Percentiles rank a stretch among this genome's conserved stretches.
These are phyloP conservation scores for Podaxis sp. DNA, from an alignment of 768 basidiomycete genomes.

Conservation along the genomic window DNA sequence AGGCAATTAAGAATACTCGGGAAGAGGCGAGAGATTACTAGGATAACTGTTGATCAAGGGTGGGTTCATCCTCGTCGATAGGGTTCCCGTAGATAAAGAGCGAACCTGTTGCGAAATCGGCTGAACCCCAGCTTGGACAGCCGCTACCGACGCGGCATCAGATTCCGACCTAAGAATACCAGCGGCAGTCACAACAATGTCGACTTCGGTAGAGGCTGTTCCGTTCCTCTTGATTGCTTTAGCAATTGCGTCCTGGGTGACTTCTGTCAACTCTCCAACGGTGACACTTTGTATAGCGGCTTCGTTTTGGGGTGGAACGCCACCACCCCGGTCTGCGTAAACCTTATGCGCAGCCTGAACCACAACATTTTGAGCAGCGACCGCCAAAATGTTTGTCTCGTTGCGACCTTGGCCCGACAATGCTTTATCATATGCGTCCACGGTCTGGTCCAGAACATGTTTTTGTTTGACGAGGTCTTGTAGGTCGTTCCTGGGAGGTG, in stretches of 20 bases:
- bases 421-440: constrained; percentile 74
- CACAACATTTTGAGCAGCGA: constrained; percentile 80
- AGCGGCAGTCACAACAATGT: constrained; percentile 73
- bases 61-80: constrained; percentile 22
- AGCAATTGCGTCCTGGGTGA: constrained; percentile 68
- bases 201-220: constrained; percentile 71
- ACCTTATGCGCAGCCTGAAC: constrained; percentile 76
- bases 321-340: constrained; percentile 44
- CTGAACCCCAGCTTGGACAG: constrained; percentile 8
- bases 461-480: constrained; percentile 79
- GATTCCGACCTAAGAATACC: constrained; percentile 42
- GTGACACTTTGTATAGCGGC: constrained; percentile 49
- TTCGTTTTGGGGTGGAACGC: constrained; percentile 33
- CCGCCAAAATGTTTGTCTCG: constrained; percentile 60
- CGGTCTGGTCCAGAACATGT: constrained; percentile 67
- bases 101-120: constrained; percentile 19
- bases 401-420: constrained; percentile 52
- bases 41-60: constrained; percentile 22
- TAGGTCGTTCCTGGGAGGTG: constrained; percentile 42
- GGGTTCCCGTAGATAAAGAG: constrained; percentile 20
- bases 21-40: constrained; percentile 35
- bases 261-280: constrained; percentile 49
- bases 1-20: constrained; percentile 38
- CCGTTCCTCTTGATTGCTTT: constrained; percentile 79
- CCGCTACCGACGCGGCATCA: constrained; percentile 21